Percentiles rank a stretch among this genome's conserved stretches.
Conservation (phyloP, 495 filamentous ascomycete species). For the Parathielavia appendiculata region DNA sequence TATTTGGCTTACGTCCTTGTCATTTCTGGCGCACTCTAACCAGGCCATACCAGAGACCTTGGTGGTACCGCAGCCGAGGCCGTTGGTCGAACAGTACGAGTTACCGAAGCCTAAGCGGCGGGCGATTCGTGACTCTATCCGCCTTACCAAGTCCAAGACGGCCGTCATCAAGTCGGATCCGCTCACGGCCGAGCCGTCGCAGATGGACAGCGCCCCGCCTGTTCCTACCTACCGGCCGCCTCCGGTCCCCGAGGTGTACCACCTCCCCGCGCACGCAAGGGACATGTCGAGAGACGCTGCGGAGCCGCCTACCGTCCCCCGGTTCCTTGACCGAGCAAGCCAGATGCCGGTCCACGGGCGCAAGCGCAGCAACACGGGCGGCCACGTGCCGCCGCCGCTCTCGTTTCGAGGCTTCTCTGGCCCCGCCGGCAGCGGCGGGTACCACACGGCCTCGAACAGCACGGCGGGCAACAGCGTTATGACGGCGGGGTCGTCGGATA, state of each 20-base stretch:
- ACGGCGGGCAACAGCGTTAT: constrained; percentile 49
- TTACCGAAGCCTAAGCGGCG: constrained; percentile 41
- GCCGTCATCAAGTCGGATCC: constrained; percentile 39
- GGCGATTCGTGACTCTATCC: constrained; percentile 83
- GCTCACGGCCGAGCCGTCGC: constrained; percentile 17
- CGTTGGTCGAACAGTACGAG: constrained; percentile 45
- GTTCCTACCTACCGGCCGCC: constrained; percentile 29
- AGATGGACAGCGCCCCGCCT: constrained; percentile 28
- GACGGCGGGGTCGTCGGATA: constrained; percentile 55
- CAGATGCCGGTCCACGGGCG: constrained; percentile 55
- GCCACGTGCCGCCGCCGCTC: constrained; percentile 57
- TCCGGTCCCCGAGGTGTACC: constrained; percentile 23
- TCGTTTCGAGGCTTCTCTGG: constrained; percentile 74
- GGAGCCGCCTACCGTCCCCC: constrained; percentile 73
- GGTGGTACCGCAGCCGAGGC: constrained; percentile 43
- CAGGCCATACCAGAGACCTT: constrained; percentile 67
- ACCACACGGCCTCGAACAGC: constrained; percentile 44
- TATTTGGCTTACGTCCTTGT: constrained; percentile 88
- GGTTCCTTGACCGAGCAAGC: constrained; percentile 55
- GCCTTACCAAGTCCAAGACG: constrained; percentile 75
- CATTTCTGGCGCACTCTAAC: constrained; percentile 84
- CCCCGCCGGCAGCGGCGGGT: constrained; percentile 42
- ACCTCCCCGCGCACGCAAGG: constrained; percentile 30
- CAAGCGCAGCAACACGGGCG: constrained; percentile 79
- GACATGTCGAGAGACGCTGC: constrained; percentile 51